Conservation (phyloP, 257 asterid species). For the Capsicum pubescens region DNA sequence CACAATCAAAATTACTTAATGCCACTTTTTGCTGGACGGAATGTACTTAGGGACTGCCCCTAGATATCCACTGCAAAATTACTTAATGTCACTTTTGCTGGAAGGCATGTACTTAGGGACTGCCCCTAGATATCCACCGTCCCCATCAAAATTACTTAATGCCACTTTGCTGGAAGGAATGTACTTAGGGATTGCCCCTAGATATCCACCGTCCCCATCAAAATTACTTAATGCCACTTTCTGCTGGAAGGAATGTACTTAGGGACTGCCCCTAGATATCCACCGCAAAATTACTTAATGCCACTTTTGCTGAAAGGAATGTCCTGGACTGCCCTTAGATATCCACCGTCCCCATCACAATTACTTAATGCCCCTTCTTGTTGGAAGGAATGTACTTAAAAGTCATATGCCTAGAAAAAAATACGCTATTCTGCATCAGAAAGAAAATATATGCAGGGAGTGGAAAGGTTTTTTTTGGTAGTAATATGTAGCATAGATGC, state of each 20-base stretch:
- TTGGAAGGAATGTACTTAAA: background rate
- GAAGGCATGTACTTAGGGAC: background rate
- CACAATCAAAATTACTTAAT: background rate
- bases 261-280: background rate
- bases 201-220: background rate
- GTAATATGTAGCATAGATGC: background rate
- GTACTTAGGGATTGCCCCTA: background rate
- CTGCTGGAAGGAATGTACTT: background rate
- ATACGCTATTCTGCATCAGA: background rate
- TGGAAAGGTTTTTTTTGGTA: background rate
- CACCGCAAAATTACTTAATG: background rate
- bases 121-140: background rate
- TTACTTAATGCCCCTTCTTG: background rate
- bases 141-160: background rate
- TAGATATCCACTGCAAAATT: background rate
- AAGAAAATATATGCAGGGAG: background rate
- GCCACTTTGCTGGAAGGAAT: background rate
- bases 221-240: background rate
- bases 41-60: background rate
- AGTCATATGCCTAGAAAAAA: background rate
- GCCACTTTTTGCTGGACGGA: background rate
- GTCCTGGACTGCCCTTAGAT: background rate
- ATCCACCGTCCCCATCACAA: background rate
- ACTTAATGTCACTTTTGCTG: background rate
- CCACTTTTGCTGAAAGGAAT: background rate